Base-by-base conservation (phyloP, 2,329 filamentous ascomycete genomes). In the Sarocladium oryzae region DNA sequence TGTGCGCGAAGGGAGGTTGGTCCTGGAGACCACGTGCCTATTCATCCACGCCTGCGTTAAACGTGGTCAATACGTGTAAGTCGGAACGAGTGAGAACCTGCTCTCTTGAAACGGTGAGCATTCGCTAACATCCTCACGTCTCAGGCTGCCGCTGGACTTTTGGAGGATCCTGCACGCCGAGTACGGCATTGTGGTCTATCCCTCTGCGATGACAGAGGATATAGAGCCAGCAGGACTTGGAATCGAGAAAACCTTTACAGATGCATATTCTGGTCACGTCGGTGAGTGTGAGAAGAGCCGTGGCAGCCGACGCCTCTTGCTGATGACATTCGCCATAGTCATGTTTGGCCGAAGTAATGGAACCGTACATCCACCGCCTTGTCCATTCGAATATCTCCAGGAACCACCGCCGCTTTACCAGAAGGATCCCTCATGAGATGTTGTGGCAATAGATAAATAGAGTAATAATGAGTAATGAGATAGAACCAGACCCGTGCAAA, bases 141-240 rank as follows among this genome's bases (percentile, higher is more conserved):
- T 38, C 10, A 70, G 68, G 30, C 54, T 69, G 13, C 68, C 68
- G 10, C 55, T 61, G 2, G 65, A 66, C 49, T 70, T 70, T 49
- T 70, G 68, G 68, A 56, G 63, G 23, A 58, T 69, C 7, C 58
- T 70, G 13, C 66, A 69, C 30, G 53, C 60, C 6, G 67, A 70
- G 48, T 70, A 68, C 24, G 68, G 68, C 35, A 70, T 70, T 38
- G 56, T 70, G n/a, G 64, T 70, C 20, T 70, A 69, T 50, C 68
- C 68, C 2, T 69, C 67, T 1, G 68, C 68, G 3, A 56, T 70
- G 52, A 67, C 63, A 9, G 68, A 70, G 51, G 59, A 65, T 7
- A 56, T 70, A 23, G 62, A 66, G 21, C 53, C 65, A 9, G 57
- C 56, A 7, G 67, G 65, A 0, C 45, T 70, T 33, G 64, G 60